A percentile compares a stretch with the other conserved stretches of the same genome.
Evolutionary conservation across 148 eudicot genomes (phyloP).

Genomic region (Silene latifolia): DNA sequence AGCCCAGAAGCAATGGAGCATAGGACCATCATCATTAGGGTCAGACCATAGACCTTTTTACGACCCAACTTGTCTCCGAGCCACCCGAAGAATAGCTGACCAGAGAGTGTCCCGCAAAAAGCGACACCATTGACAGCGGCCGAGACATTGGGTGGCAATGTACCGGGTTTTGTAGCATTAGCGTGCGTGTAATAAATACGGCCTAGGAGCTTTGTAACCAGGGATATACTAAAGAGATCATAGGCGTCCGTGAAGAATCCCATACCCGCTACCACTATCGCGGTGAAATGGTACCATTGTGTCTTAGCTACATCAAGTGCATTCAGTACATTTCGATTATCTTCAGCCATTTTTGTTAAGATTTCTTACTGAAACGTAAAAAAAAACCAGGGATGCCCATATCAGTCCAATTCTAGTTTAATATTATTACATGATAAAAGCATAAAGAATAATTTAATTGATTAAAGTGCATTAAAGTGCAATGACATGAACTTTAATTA

Average conservation of each 20-base stretch:
- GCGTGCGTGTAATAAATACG: conserved; percentile 38
- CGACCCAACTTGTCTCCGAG: conserved; percentile 29
- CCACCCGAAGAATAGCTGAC: too few species aligned
- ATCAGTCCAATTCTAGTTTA: too few species aligned
- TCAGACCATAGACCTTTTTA: too few species aligned
- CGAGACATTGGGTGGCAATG: conserved; percentile 38
- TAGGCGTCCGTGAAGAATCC: conserved; percentile 53
- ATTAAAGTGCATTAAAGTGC: too few species aligned
- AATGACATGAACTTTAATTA: too few species aligned
- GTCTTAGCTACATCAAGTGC: conserved; percentile 50
- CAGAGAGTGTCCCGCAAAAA: conserved; percentile 44
- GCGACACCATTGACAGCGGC: conserved; percentile 58
- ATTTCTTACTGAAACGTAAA: conserved; percentile 12
- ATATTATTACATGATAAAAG: too few species aligned
- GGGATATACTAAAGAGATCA: conserved; percentile 44
- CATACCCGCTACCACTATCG: conserved; percentile 48
- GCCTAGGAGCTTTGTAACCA: conserved; percentile 45
- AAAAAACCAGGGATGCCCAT: conserved; percentile 6
- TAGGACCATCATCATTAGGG: too few species aligned
- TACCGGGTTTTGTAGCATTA: conserved; percentile 26
- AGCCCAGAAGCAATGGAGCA: too few species aligned
- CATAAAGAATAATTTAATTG: too few species aligned
- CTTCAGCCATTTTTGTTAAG: conserved; percentile 21
- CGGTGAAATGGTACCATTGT: too few species aligned
- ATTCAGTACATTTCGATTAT: conserved; percentile 39